Percentiles rank a stretch among this genome's conserved stretches.
Conservation (phyloP, 108 stramenopile genomes). For the Skeletonema costatum region DNA sequence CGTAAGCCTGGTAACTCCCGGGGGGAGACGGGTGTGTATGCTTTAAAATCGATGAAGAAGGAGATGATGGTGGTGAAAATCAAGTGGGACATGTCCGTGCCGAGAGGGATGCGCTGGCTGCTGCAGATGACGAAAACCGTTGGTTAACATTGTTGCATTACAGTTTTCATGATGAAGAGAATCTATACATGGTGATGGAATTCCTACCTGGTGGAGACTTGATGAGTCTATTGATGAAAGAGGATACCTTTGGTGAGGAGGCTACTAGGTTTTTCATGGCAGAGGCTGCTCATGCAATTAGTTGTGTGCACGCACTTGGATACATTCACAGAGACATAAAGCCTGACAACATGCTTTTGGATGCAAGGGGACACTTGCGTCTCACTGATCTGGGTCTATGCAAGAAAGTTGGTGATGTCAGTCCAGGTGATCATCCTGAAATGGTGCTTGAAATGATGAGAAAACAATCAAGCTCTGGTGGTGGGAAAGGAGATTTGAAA, state of each 20-base stretch:
- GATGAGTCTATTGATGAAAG: slow-evolving; percentile 96
- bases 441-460: slow-evolving; percentile 75
- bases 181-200: slow-evolving; percentile 99
- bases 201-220: slow-evolving; percentile 98
- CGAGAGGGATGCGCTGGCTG: slow-evolving; percentile 95
- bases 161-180: slow-evolving; percentile 92
- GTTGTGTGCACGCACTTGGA: slow-evolving; percentile 91
- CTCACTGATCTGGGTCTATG: slow-evolving; percentile 99
- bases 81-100: slow-evolving; percentile 98
- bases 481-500: slow-evolving; percentile 22
- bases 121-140: slow-evolving; percentile 86
- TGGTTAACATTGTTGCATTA: slow-evolving; percentile 97
- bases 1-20: slow-evolving; percentile 62
- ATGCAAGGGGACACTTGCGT: slow-evolving; percentile 97
- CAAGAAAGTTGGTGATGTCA: slow-evolving; percentile 95
- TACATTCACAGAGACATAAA: slow-evolving; percentile 99
- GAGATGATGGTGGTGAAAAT: slow-evolving; percentile 99
- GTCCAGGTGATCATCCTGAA: slow-evolving; percentile 85
- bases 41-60: slow-evolving; percentile 99
- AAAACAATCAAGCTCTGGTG: slow-evolving; percentile 43
- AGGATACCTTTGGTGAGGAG: slow-evolving; percentile 89
- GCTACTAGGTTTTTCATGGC: slow-evolving; percentile 97
- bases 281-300: slow-evolving; percentile 97
- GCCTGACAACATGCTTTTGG: slow-evolving; percentile 99
- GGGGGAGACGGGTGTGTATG: slow-evolving; percentile 76